Percentiles rank a stretch among this genome's conserved stretches.
Conservation (phyloP, 2,329 filamentous ascomycete genomes). For the Metarhizium album region DNA sequence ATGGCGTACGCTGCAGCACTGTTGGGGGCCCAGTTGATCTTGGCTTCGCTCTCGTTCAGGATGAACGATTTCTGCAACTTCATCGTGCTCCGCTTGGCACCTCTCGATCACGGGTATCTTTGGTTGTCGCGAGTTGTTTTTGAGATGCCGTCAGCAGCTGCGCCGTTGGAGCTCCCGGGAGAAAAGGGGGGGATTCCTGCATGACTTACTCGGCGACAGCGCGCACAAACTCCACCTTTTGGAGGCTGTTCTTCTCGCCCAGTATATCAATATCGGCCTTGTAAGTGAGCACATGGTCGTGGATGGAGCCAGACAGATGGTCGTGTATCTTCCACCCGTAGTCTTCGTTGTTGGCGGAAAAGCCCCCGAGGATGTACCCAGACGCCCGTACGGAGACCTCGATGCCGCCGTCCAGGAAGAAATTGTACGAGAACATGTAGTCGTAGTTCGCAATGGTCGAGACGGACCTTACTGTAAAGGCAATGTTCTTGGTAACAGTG, state of each 20-base stretch:
- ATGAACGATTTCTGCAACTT: conserved; percentile 32
- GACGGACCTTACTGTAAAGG: conserved; percentile 34
- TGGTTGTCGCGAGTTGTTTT: background rate
- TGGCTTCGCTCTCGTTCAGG: conserved; percentile 29
- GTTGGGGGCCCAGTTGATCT: conserved; percentile 39
- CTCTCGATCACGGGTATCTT: conserved; percentile 30
- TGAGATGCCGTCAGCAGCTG: no score
- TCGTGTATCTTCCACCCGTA: conserved; percentile 42
- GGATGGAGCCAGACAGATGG: conserved; percentile 36
- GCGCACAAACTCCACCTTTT: conserved; percentile 24
- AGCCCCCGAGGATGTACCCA: conserved; percentile 43
- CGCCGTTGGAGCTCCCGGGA: no score
- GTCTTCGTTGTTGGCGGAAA: conserved; percentile 32
- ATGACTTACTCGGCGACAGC: conserved; percentile 26
- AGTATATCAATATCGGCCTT: conserved; percentile 43
- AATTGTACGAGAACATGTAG: conserved; percentile 38
- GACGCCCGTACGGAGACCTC: conserved; percentile 39
- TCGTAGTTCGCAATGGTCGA: conserved; percentile 46
- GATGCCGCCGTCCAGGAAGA: conserved; percentile 40
- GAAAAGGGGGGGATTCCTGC: no score
- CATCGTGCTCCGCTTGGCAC: conserved; percentile 37
- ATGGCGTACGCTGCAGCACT: conserved; percentile 34
- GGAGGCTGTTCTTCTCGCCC: conserved; percentile 34
- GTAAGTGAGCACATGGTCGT: conserved; percentile 45
- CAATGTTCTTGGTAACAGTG: conserved; percentile 34